Evolutionary conservation across 352 stramenopile genomes (phyloP).

Genomic region (Phytophthora aleatoria): DNA sequence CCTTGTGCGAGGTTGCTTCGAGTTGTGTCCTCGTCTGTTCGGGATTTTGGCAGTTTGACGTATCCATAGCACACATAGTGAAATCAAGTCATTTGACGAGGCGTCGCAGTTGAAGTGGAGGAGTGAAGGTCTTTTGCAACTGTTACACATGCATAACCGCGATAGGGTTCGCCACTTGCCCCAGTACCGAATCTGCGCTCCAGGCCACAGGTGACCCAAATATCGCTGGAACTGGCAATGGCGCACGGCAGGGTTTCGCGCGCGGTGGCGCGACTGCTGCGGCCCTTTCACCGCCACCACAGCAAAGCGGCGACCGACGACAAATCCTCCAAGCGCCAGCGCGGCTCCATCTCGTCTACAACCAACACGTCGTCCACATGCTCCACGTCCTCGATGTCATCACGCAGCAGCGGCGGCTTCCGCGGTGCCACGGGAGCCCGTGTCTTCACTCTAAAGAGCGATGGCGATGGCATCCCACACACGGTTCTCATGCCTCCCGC

Average conservation of each 20-base stretch:
- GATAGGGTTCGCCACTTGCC: neutral
- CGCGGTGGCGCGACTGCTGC: slow-evolving; percentile 43
- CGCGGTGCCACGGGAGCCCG: slow-evolving; percentile 5
- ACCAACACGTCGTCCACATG: slow-evolving; percentile 34
- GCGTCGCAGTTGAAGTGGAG: slow-evolving; percentile 26
- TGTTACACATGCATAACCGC: slow-evolving; percentile 2
- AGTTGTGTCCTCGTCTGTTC: slow-evolving; percentile 12
- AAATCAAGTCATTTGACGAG: slow-evolving; percentile 9
- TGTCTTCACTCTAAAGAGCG: slow-evolving; percentile 30
- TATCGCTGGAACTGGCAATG: slow-evolving; percentile 9
- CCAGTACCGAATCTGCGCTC: slow-evolving; percentile 29
- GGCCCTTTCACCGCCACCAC: slow-evolving; percentile 44
- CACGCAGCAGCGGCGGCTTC: slow-evolving; percentile 24
- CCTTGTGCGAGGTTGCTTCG: slow-evolving; percentile 7
- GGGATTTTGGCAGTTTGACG: slow-evolving; percentile 14
- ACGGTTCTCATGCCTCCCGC: slow-evolving; percentile 39
- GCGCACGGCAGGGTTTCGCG: slow-evolving; percentile 44
- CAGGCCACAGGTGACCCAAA: neutral
- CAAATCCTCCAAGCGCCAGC: slow-evolving; percentile 14
- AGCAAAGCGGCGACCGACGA: slow-evolving; percentile 10
- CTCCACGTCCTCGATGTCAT: slow-evolving; percentile 37
- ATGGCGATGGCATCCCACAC: slow-evolving; percentile 19
- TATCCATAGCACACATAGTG: slow-evolving; percentile 12
- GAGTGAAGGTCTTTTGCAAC: slow-evolving; percentile 24
- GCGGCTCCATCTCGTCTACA: slow-evolving; percentile 24